A percentile compares a stretch with the other conserved stretches of the same genome.
Evolutionary conservation across 202 grass and related monocot genomes (phyloP).

Genomic region (Zizania palustris): DNA sequence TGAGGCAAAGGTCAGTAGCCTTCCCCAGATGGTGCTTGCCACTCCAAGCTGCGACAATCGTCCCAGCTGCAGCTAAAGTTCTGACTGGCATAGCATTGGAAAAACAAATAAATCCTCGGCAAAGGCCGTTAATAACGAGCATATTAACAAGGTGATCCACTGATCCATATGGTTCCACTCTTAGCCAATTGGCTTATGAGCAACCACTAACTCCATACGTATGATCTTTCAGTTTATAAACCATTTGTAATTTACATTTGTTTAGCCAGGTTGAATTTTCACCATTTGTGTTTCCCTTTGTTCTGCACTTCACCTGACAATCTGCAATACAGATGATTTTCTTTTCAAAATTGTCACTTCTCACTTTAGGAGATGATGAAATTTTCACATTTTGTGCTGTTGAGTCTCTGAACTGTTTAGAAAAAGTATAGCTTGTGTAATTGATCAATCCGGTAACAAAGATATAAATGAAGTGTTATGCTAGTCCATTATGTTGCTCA

Average conservation of each 20-base stretch:
- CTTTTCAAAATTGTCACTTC: background rate
- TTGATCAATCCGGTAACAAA: too few relatives aligned
- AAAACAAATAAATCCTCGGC: slow-evolving; percentile 33
- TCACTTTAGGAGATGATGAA: too few relatives aligned
- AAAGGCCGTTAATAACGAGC: slow-evolving; percentile 17
- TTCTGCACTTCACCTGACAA: background rate
- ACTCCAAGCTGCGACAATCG: slow-evolving; percentile 36
- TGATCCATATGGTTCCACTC: background rate
- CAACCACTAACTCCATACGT: slow-evolving; percentile 7
- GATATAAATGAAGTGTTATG: too few relatives aligned
- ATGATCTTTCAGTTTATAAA: slow-evolving; percentile 15
- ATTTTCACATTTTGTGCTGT: too few relatives aligned
- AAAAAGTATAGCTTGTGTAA: too few relatives aligned
- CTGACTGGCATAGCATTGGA: background rate
- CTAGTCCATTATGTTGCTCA: too few relatives aligned
- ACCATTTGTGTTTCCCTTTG: background rate
- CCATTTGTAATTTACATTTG: slow-evolving; percentile 10
- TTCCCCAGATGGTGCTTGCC: slow-evolving; percentile 10
- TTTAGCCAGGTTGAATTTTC: slow-evolving; percentile 4
- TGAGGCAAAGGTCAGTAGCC: slow-evolving; percentile 54
- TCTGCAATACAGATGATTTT: background rate
- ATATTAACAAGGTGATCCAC: slow-evolving; percentile 24
- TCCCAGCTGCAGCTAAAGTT: slow-evolving; percentile 40
- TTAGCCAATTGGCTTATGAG: slow-evolving; percentile 27
- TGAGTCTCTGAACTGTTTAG: too few relatives aligned